A percentile compares a stretch with the other conserved stretches of the same genome.
These are phyloP conservation scores for Cryptococcus neoformans DNA, from an alignment of 1,284 basidiomycete species.

Conservation along the genomic window DNA sequence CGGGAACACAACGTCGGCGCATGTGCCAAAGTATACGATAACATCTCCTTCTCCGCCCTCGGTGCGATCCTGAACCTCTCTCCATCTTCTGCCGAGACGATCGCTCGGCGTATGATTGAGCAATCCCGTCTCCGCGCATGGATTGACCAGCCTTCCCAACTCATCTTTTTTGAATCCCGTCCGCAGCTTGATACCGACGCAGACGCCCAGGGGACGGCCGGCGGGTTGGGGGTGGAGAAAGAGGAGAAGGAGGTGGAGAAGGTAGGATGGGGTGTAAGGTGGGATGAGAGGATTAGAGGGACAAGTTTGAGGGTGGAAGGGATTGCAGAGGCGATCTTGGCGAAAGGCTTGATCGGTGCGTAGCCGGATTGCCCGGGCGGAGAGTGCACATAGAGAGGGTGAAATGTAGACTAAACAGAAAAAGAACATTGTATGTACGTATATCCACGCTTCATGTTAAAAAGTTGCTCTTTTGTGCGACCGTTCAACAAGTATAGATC, in stretches of 20 bases:
- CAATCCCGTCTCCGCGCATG: conserved; percentile 85
- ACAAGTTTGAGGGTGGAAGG: conserved; percentile 71
- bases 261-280: conserved; percentile 80
- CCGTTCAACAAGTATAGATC: too few relatives aligned
- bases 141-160: conserved; percentile 88
- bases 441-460: too few relatives aligned
- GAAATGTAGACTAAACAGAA: too few relatives aligned
- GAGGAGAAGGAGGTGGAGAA: conserved; percentile 70
- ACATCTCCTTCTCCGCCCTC: conserved; percentile 85
- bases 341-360: conserved; percentile 14
- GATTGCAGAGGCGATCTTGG: conserved; percentile 23
- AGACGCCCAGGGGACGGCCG: conserved; percentile 85
- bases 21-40: conserved; percentile 85
- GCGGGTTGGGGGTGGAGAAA: conserved; percentile 76
- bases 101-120: conserved; percentile 90
- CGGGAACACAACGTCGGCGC: conserved; percentile 98
- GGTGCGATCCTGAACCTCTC: conserved; percentile 80
- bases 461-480: too few relatives aligned
- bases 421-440: too few relatives aligned
- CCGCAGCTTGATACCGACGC: conserved; percentile 57
- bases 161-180: conserved; percentile 82
- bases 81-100: conserved; percentile 83
- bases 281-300: conserved; percentile 83
- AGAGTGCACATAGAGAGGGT: too few relatives aligned
- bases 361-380: background rate